Base-by-base conservation (phyloP, 495 filamentous ascomycete species). In the Filosporella fistucella region DNA sequence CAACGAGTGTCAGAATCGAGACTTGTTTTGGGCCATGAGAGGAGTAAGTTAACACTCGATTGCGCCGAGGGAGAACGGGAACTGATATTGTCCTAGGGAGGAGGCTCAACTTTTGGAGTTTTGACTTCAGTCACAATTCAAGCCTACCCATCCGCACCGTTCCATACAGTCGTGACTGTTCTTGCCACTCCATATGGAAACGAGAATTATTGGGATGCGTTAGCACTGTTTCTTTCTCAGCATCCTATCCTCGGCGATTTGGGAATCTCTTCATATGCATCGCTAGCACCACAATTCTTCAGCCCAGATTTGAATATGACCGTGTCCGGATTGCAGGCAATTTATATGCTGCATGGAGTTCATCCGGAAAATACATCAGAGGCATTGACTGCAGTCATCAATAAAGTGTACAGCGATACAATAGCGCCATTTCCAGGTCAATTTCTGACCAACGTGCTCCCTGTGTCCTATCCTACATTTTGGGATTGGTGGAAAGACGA, bases 11-110 rank as follows among this genome's bases (percentile, higher is more conserved):
- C 64, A 77, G 51, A 71, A 84, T 48, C 38, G 63, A 0, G 83
- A 86, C 57, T 55, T 87, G 6, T 86, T 81, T 60, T 86, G 80
- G 81, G 84, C 84, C 8, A 67, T 85, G 30, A 68, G 75, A 26
- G 84, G 82, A 1, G 69, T 75, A 55, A 63, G 70, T 48, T 29
- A 21, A 45, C 30, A 16, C 18, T 35, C 18, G 33, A 5, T 14
- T 36, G 33, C n/a, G n/a, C 23, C 13, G 14, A 6, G 4, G 9
- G 17, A 17, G 11, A 24, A 26, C 4, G n/a, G 11, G 23, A 38
- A 44, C 39, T 45, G 39, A 54, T 16, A 6, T 37, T 8, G 20
- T 8, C 7, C 28, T n/a, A 75, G 69, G 82, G 82, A 13, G 83
- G 81, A 13, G 80, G 72, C 18, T 78, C 78, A 14, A 83, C 80